Percentiles rank a stretch among this genome's conserved stretches.
These are phyloP conservation scores for Pichia norvegensis DNA, from an alignment of 1,139 yeast species.

Conservation along the genomic window DNA sequence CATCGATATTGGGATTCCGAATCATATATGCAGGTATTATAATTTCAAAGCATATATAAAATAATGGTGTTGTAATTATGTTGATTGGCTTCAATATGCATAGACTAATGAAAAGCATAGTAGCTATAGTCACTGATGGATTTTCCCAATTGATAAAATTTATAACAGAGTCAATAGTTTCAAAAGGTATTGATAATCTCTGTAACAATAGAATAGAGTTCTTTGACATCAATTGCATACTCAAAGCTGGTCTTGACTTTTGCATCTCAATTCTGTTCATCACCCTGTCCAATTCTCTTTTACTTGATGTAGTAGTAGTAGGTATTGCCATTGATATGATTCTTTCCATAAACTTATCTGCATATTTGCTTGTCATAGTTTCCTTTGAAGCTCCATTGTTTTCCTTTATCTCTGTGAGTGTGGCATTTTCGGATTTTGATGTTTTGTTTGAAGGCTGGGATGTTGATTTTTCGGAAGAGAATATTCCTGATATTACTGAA, in stretches of 20 bases:
- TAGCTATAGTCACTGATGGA: conserved; percentile 55
- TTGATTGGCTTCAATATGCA: conserved; percentile 57
- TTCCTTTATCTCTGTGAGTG: neutral
- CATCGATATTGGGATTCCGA: conserved; percentile 32
- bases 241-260: conserved; percentile 57
- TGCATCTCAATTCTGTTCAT: conserved; percentile 51
- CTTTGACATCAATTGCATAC: conserved; percentile 61
- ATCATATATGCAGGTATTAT: conserved; percentile 64
- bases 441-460: neutral
- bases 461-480: neutral
- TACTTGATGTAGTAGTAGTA: conserved; percentile 38
- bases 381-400: neutral
- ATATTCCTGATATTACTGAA: neutral
- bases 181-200: conserved; percentile 55
- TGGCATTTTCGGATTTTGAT: conserved; percentile 6
- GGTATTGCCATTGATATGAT: conserved; percentile 67
- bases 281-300: conserved; percentile 33
- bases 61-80: conserved; percentile 45
- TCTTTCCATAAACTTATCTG: conserved; percentile 67
- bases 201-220: conserved; percentile 63
- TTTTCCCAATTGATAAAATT: conserved; percentile 56
- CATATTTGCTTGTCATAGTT: conserved; percentile 25
- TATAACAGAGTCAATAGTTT: conserved; percentile 47
- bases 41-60: conserved; percentile 45
- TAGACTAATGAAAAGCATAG: conserved; percentile 49